These are phyloP conservation scores for Oldenlandia corymbosa DNA, from an alignment of 257 asterid genomes.

Conservation along the genomic window DNA sequence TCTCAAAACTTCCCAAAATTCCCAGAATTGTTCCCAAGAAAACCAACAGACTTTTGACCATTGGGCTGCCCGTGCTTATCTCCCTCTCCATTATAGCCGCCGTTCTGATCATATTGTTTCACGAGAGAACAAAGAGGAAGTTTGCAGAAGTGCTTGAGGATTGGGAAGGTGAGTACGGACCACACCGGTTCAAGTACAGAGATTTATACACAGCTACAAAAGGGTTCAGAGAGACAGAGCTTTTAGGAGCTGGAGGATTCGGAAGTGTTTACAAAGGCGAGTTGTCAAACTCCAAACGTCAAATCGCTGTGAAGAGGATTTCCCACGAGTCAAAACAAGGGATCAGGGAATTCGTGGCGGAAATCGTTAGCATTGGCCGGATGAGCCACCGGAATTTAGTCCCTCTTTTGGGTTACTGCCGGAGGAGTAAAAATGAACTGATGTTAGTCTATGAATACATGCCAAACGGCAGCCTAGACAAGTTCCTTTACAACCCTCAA, in stretches of 20 bases:
- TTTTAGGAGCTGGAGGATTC: conserved; percentile 63
- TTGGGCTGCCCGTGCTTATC: conserved; percentile 33
- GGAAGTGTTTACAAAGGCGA: conserved; percentile 59
- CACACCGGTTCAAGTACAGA: conserved; percentile 52
- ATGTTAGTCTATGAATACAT: conserved; percentile 51
- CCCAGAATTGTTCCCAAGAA: conserved; percentile 46
- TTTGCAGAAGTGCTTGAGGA: conserved; percentile 51
- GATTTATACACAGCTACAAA: conserved; percentile 55
- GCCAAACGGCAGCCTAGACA: conserved; percentile 32
- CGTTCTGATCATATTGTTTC: conserved; percentile 10
- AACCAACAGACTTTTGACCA: conserved; percentile 20
- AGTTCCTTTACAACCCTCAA: conserved; percentile 33
- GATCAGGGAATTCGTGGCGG: conserved; percentile 58
- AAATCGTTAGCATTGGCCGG: conserved; percentile 58
- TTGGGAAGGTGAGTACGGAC: conserved; percentile 52
- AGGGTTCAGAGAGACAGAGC: conserved; percentile 34
- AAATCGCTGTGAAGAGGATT: conserved; percentile 54
- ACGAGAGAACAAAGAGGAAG: conserved; percentile 30
- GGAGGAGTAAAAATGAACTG: conserved; percentile 48
- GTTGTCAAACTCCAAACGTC: conserved; percentile 27
- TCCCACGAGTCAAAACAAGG: conserved; percentile 72
- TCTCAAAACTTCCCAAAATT: conserved; percentile 48
- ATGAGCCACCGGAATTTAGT: conserved; percentile 61
- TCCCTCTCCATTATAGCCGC: background rate
- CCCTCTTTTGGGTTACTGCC: conserved; percentile 54